Evolutionary conservation across 2,329 filamentous ascomycete genomes (phyloP), one percentile per base, ranked within the genome.

Genomic region (Ascochyta fabae): DNA sequence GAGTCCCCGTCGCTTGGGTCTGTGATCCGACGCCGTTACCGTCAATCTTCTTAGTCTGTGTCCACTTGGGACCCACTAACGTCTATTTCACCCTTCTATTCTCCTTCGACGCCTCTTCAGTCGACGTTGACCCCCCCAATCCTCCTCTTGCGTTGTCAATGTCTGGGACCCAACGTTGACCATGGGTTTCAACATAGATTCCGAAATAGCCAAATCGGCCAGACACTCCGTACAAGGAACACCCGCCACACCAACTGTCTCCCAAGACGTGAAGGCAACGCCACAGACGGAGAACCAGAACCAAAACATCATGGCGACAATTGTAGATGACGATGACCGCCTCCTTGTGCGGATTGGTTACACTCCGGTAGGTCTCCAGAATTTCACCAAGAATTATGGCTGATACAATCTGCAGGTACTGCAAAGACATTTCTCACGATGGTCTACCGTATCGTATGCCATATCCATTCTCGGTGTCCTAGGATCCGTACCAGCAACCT

Each of bases 381-480:
- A 7, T 6, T 19, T 9, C 24, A n/a, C 16, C 19, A 15, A 26
- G n/a, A 26, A 26, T 15, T 42, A 27, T 42, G 24, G 59, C 64
- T 67, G 56, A 76, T 63, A 40, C 27, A 23, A 4, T 24, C 12
- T 9, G 6, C 39, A 88, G 85, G 85, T 88, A 69, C 68, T 88
- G 24, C 79, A 79, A 62, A 79, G 86, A 49, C 84, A 88, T 62
- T 88, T 88, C 66, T 87, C 83, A 34, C 85, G 84, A 80, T 88
- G 84, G 84, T 88, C 85, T 4, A 88, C 85, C 3, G 77, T 88
- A 4, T 88, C 85, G 4, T 88, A 88, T 72, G 86, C 86, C 24
- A 86, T 88, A 57, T 87, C 85, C 10, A 86, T 88, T 58, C 75
- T 88, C 6, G 86, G 86, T 27, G 84, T 88, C 3, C 70, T 88